Base-by-base conservation (phyloP, 345 rosid genomes). In the Moricandia moricandioides region DNA sequence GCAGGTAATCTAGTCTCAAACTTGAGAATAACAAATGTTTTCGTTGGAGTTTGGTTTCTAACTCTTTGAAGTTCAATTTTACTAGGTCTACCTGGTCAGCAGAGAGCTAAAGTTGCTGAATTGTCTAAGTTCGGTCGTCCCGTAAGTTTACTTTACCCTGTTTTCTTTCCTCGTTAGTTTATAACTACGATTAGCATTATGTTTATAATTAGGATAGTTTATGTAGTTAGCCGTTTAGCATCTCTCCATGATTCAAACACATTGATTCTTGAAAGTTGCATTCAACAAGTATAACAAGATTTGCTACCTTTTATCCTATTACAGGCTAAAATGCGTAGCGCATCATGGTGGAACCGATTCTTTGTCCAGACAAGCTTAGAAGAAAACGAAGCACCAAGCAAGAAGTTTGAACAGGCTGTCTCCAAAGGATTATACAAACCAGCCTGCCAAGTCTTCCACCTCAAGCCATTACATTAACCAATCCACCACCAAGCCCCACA, bases 401-500 rank as follows among this genome's bases (percentile, higher is more conserved):
- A 84, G 71, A 88, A 85, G 82, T 88, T 88, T 51, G 92, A 88
- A 79, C 92, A 88, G 73, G 91, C 87, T 59, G 80, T 85, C 33
- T 60, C 84, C 51, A 88, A 87, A 85, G 84, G 72, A 63, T 84
- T 89, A 39, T 90, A 87, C 61, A 82, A 81, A 65, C 90, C 98
- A 13, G 84, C 82, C 67, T 92, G 99, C 83, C 98, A 89, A 84
- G 85, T 90, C 76, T 95, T 95, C 86, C 99, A 95, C 78, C 92
- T 95, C 61, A 88, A 85, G 54, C 85, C 98, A 58, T 75, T 83
- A 74, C 84, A 82, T 65, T 88, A 83, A 88, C 54, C 21, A 61
- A 52, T 12, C 13, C 35, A 26, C 26, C 71, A 52, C 29, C 65
- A 56, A 13, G 0, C 57, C 6, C 51, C 40, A 54, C 52, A 78